Conservation (phyloP, 495 filamentous ascomycete species). For the Podospora fimiseda region DNA sequence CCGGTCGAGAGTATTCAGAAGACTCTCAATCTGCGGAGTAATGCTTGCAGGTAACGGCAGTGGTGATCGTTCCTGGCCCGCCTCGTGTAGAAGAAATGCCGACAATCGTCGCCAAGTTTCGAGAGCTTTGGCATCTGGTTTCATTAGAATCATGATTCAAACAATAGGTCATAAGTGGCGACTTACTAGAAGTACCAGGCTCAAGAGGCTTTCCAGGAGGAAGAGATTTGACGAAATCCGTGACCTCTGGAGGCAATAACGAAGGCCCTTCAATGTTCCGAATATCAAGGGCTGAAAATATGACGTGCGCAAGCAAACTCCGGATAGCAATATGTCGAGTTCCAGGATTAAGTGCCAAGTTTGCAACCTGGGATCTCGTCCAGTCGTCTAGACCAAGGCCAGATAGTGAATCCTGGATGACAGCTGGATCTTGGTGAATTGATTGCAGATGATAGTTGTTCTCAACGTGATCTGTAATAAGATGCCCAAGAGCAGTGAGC, state of each 20-base stretch:
- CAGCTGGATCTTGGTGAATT: neutral
- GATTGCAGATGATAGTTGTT: neutral
- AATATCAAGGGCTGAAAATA: slow-evolving; percentile 5
- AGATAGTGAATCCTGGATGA: neutral
- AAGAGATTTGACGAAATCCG: neutral
- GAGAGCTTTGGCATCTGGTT: slow-evolving; percentile 3
- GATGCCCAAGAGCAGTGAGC: neutral
- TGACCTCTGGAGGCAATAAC: slow-evolving; percentile 1
- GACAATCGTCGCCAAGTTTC: slow-evolving; percentile 4
- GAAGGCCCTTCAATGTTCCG: neutral
- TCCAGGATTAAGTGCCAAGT: neutral
- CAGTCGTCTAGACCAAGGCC: neutral
- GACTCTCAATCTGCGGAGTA: neutral
- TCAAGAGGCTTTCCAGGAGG: neutral
- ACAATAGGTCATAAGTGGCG: too few species aligned
- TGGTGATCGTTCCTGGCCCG: neutral
- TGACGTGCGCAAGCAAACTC: neutral
- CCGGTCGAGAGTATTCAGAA: neutral
- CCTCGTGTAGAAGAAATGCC: neutral
- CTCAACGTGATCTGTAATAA: slow-evolving; percentile 4
- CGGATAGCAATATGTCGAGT: slow-evolving; percentile 3
- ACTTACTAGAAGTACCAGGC: neutral
- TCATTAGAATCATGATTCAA: neutral
- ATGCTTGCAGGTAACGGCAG: neutral
- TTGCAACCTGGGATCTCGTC: neutral